Percentiles rank a stretch among this genome's conserved stretches.
phyloP scores from a whole-genome alignment of 441 rosid species.

The Gossypium davidsonii region DNA sequence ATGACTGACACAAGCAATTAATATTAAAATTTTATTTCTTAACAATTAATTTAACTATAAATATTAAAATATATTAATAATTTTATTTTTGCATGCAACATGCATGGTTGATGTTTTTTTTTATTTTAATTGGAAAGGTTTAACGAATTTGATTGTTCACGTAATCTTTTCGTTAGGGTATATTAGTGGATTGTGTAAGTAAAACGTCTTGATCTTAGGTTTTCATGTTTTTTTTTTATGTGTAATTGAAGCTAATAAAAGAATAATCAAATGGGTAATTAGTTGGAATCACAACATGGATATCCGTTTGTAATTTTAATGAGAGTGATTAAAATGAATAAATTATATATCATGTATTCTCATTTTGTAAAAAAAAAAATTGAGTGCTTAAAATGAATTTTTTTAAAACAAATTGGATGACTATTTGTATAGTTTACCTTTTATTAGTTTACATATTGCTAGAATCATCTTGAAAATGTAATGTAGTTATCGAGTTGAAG shows the following conservation, averaged over 20 bases:
- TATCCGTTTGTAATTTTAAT: not conserved
- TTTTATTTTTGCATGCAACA: not conserved
- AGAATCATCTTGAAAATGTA: not conserved
- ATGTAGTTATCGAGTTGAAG: not conserved
- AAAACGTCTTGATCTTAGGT: not conserved
- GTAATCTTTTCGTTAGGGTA: not conserved
- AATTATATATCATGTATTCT: not conserved
- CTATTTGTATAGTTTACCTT: too few relatives aligned
- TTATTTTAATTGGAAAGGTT: not conserved
- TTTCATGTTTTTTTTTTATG: not conserved
- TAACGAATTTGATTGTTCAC: not conserved
- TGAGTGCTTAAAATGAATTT: too few relatives aligned
- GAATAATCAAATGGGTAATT: not conserved
- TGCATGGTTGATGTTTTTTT: not conserved
- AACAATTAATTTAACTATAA: not conserved
- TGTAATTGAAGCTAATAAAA: not conserved
- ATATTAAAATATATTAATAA: not conserved
- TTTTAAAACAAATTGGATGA: too few relatives aligned
- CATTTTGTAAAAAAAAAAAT: too few relatives aligned
- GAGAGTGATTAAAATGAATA: too few relatives aligned
- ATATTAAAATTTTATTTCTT: not conserved
- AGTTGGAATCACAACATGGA: not conserved
- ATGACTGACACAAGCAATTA: constrained; percentile 14
- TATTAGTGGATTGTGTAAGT: not conserved
- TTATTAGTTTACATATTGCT: not conserved